Evolutionary conservation across 2,329 filamentous ascomycete genomes (phyloP), one percentile per base, ranked within the genome.

Genomic region (Talaromyces atroroseus): DNA sequence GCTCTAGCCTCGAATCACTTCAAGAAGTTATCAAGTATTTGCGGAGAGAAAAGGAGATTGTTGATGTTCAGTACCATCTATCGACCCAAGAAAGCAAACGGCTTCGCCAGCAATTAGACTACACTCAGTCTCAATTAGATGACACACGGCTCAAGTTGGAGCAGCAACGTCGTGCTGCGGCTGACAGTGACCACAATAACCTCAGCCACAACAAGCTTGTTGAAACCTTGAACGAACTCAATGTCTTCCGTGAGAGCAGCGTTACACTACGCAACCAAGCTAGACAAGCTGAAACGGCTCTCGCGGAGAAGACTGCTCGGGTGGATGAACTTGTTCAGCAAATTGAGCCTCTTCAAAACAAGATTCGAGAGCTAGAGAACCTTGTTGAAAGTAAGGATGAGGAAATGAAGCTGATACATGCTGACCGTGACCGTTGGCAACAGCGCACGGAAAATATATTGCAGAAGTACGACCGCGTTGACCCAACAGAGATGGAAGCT

Each of bases 381-480:
- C 84, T 92, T 60, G 81, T 90, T 60, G 84, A 87, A 59, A 89
- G 87, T 62, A 88, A 92, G 65, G 87, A 95, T 62, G 90, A 90
- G 12, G 92, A 97, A 68, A 83, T 96, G 67, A 90, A 89, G 66
- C 82, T 96, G 61, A 80, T 97, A 10, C 88, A 95, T 62, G 88
- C 94, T 65, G 92, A 97, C 68, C 87, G 94, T 16, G 92, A 97
- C 68, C 84, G 90, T 57, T 96, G 92, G 89, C 91, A 96, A 73
- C 92, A 96, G 78, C 87, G 94, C 23, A 95, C 91, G 1, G 91
- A 97, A 68, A 90, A 95, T 64, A 96, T 99, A 60, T 82, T 99
- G 51, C 91, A 90, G 62, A 96, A 96, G 70, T 96, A 97, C 68
- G 92, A 96, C 63, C 89, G 92, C 56, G 90, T 95, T 52, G 94